Evolutionary conservation across 108 stramenopile genomes (phyloP).

Genomic region (Craspedostauros australis): DNA sequence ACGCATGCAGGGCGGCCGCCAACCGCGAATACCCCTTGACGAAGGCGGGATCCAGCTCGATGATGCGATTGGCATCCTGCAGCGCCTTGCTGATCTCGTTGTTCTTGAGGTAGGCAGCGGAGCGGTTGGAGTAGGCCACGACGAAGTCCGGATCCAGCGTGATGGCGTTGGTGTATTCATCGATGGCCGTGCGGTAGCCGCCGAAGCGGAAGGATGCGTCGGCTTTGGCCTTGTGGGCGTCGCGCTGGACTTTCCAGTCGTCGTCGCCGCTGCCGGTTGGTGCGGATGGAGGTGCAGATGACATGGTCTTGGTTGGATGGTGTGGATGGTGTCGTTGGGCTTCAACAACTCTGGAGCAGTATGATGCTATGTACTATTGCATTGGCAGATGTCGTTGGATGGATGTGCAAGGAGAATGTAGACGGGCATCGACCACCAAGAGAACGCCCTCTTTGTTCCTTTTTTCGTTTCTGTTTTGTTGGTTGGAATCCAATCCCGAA

Average conservation of each 20-base stretch:
- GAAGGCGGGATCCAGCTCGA: slow-evolving; percentile 37
- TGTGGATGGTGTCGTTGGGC: too few relatives aligned
- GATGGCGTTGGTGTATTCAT: slow-evolving; percentile 56
- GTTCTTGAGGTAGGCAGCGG: slow-evolving; percentile 73
- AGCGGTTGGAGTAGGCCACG: slow-evolving; percentile 65
- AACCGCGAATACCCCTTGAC: slow-evolving; percentile 68
- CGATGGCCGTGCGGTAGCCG: slow-evolving; percentile 52
- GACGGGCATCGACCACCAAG: too few relatives aligned
- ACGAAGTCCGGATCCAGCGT: slow-evolving; percentile 58
- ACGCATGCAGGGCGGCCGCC: slow-evolving; percentile 66
- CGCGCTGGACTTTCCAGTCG: slow-evolving; percentile 81
- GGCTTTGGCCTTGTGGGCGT: slow-evolving; percentile 48
- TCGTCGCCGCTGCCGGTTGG: too few relatives aligned
- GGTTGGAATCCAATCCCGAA: too few relatives aligned
- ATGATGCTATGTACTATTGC: too few relatives aligned
- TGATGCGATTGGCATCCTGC: slow-evolving; percentile 59
- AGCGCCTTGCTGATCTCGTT: slow-evolving; percentile 70
- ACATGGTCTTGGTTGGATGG: too few relatives aligned
- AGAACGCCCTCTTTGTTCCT: too few relatives aligned
- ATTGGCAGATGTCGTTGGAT: too few relatives aligned
- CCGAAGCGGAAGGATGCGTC: slow-evolving; percentile 65
- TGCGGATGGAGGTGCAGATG: too few relatives aligned
- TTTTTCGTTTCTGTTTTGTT: too few relatives aligned
- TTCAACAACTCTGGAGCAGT: too few relatives aligned
- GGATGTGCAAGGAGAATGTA: too few relatives aligned